These are phyloP conservation scores for Arthrobotrys musiformis DNA, from an alignment of 2,329 filamentous ascomycete genomes.

Conservation along the genomic window DNA sequence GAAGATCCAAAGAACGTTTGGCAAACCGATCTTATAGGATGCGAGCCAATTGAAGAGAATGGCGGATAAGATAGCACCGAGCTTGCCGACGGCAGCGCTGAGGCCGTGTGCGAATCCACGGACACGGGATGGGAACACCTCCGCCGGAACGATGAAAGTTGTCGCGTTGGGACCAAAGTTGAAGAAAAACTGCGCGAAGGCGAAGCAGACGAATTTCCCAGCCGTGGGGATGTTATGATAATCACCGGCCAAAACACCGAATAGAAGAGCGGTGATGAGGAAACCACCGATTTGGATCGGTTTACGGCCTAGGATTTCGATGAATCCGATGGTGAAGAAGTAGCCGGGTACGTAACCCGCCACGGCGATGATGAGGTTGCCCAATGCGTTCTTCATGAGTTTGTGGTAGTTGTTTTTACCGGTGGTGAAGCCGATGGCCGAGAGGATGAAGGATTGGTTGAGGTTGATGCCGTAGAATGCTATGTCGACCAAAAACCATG, in stretches of 20 bases:
- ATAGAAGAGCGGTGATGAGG: not conserved
- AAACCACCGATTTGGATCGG: constrained; percentile 72
- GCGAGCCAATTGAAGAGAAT: constrained; percentile 70
- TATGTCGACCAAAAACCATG: constrained; percentile 53
- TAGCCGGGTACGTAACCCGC: constrained; percentile 60
- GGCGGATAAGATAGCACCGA: constrained; percentile 62
- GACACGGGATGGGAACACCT: constrained; percentile 62
- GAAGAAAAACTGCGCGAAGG: constrained; percentile 58
- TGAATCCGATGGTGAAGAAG: constrained; percentile 59
- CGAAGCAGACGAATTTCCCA: constrained; percentile 52
- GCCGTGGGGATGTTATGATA: constrained; percentile 40
- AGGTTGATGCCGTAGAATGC: constrained; percentile 60
- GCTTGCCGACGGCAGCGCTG: constrained; percentile 62
- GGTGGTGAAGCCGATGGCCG: constrained; percentile 61
- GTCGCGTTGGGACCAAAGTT: constrained; percentile 61
- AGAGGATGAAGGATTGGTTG: constrained; percentile 61
- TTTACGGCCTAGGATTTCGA: constrained; percentile 68
- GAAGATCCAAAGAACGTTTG: constrained; percentile 59
- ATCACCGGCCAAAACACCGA: constrained; percentile 46
- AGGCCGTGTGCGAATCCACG: constrained; percentile 62
- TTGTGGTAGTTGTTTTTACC: constrained; percentile 60
- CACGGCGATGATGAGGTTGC: constrained; percentile 61
- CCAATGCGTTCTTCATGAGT: constrained; percentile 61
- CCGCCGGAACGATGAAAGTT: constrained; percentile 62
- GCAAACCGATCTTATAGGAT: constrained; percentile 60